These are phyloP conservation scores for Termitomyces sp. DNA, from an alignment of 768 basidiomycete genomes.

Conservation along the genomic window DNA sequence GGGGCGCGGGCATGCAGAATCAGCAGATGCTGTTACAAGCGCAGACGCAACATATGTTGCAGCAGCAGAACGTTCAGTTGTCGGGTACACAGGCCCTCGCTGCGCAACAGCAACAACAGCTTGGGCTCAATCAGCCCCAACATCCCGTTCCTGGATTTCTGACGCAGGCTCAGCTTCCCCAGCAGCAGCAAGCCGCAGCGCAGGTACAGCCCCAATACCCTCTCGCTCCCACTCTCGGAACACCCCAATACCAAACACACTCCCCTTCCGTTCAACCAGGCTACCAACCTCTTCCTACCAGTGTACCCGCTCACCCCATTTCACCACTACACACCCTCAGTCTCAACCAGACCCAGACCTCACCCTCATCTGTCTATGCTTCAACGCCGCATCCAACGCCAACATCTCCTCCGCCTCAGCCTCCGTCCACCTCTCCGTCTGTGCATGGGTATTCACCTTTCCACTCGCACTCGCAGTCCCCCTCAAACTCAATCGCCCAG, in stretches of 20 bases:
- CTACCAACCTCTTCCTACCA: background rate
- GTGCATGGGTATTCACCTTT: background rate
- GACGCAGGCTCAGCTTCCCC: background rate
- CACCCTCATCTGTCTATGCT: background rate
- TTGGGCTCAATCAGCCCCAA: background rate
- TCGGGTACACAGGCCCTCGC: background rate
- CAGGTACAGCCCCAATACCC: background rate
- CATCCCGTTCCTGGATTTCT: background rate
- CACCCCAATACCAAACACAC: background rate
- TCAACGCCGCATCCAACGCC: conserved; percentile 2
- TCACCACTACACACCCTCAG: background rate
- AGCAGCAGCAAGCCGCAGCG: background rate
- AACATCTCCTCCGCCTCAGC: background rate
- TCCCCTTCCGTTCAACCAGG: background rate
- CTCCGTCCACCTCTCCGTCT: background rate
- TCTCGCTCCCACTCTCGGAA: background rate
- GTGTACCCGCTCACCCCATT: background rate
- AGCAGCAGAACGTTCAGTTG: background rate
- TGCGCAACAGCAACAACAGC: background rate
- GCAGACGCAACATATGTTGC: background rate
- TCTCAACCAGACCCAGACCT: background rate
- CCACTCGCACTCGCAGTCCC: background rate
- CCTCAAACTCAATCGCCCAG: background rate
- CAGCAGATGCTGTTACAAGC: background rate
- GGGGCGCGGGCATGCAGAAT: background rate